Conservation (phyloP, 2,329 filamentous ascomycete species). For the Conoideocrella luteorostrata region DNA sequence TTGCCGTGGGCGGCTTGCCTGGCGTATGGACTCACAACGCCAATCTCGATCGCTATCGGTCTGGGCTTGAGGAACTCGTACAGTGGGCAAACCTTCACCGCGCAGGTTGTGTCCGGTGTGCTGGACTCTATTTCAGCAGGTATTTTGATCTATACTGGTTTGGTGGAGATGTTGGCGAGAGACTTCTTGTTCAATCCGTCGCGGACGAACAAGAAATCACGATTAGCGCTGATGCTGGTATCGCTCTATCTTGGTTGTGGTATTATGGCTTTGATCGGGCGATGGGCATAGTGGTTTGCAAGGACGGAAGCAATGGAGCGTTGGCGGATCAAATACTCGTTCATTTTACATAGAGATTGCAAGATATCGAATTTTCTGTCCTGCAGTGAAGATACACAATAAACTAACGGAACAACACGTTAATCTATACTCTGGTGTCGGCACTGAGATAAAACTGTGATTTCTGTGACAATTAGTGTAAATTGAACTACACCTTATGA, state of each 20-base stretch:
- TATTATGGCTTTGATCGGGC: conserved; percentile 27
- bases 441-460: too few relatives aligned
- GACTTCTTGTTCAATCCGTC: conserved; percentile 81
- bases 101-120: conserved; percentile 67
- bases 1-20: conserved; percentile 43
- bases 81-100: conserved; percentile 14
- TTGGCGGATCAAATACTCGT: too few relatives aligned
- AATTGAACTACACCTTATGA: too few relatives aligned
- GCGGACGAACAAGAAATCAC: conserved; percentile 51
- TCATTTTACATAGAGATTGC: too few relatives aligned
- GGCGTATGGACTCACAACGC: conserved; percentile 45
- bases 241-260: conserved; percentile 60
- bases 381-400: too few relatives aligned
- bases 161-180: conserved; percentile 76
- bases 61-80: conserved; percentile 34
- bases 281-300: conserved; percentile 4
- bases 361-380: too few relatives aligned
- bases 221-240: conserved; percentile 51
- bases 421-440: too few relatives aligned
- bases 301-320: not conserved
- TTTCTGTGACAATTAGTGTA: too few relatives aligned
- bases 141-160: conserved; percentile 79
- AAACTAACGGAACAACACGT: too few relatives aligned
- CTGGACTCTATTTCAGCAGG: conserved; percentile 80
- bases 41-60: conserved; percentile 43